Percentiles rank a stretch among this genome's conserved stretches.
These are phyloP conservation scores for Penicillium sp. DNA, from an alignment of 2,329 filamentous ascomycete species.

Conservation along the genomic window DNA sequence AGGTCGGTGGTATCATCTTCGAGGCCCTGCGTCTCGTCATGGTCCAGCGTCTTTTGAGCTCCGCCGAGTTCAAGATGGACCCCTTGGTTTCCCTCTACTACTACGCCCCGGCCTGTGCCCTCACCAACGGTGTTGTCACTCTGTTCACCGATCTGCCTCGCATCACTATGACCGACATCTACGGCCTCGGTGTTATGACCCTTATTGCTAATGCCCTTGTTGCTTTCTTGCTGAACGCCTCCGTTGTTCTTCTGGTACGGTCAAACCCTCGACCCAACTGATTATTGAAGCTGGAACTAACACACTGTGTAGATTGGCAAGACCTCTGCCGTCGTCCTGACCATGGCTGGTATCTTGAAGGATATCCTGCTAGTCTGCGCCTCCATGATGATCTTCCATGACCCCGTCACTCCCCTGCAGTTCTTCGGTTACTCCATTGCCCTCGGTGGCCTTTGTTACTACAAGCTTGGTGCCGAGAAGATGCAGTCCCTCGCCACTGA, in stretches of 20 bases:
- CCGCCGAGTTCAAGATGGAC: conserved; percentile 79
- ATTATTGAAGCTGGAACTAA: not conserved
- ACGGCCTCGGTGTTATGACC: conserved; percentile 62
- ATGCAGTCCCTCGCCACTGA: conserved; percentile 54
- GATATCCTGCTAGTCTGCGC: conserved; percentile 75
- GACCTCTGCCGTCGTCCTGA: conserved; percentile 79
- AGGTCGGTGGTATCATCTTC: conserved; percentile 72
- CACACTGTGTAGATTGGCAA: conserved; percentile 67
- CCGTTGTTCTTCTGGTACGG: conserved; percentile 76
- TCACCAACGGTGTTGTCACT: conserved; percentile 72
- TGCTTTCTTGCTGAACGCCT: conserved; percentile 76
- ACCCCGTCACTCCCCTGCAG: conserved; percentile 68
- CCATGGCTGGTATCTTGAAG: conserved; percentile 78
- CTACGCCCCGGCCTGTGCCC: conserved; percentile 77
- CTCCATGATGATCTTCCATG: conserved; percentile 74
- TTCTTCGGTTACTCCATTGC: conserved; percentile 74
- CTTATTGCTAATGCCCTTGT: conserved; percentile 71
- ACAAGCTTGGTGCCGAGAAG: conserved; percentile 61
- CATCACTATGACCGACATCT: conserved; percentile 73
- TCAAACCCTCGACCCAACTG: not conserved
- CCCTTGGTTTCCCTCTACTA: conserved; percentile 85
- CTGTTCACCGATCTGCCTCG: conserved; percentile 63
- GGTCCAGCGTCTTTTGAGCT: conserved; percentile 76
- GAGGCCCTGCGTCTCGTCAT: conserved; percentile 78
- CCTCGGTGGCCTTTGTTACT: conserved; percentile 62